A percentile compares a stretch with the other conserved stretches of the same genome.
Evolutionary conservation across 2,329 filamentous ascomycete genomes (phyloP).

Genomic region (Incumbomyces lentus): DNA sequence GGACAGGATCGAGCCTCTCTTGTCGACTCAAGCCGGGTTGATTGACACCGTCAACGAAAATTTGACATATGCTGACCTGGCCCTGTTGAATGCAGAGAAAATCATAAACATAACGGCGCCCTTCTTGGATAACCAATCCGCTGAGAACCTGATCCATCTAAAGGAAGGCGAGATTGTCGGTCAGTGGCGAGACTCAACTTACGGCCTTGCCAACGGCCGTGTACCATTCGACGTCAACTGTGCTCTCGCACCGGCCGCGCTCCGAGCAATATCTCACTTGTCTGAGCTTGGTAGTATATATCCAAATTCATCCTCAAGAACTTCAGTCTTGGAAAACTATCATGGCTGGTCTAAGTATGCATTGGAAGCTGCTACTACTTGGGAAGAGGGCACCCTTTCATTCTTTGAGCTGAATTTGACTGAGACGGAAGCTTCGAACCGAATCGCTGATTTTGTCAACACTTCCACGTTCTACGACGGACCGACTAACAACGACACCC

Average conservation of each 20-base stretch:
- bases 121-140: slow-evolving; percentile 43
- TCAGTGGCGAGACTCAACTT: slow-evolving; percentile 53
- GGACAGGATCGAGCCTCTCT: slow-evolving; percentile 27
- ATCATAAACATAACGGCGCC: slow-evolving; percentile 47
- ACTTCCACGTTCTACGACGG: slow-evolving; percentile 34
- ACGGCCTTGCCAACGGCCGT: slow-evolving; percentile 50
- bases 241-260: slow-evolving; percentile 50
- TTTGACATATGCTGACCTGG: slow-evolving; percentile 44
- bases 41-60: slow-evolving; percentile 43
- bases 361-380: slow-evolving; percentile 38
- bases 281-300: slow-evolving; percentile 41
- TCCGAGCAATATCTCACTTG: slow-evolving; percentile 47
- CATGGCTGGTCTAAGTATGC: slow-evolving; percentile 9
- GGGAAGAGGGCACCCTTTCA: slow-evolving; percentile 50
- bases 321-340: slow-evolving; percentile 32
- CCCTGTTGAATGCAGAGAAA: slow-evolving; percentile 44
- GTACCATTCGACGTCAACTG: slow-evolving; percentile 59
- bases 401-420: slow-evolving; percentile 47
- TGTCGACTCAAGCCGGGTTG: slow-evolving; percentile 35
- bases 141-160: slow-evolving; percentile 48
- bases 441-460: slow-evolving; percentile 41
- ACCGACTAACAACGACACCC: slow-evolving; percentile 34
- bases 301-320: slow-evolving; percentile 28
- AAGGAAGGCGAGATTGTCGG: slow-evolving; percentile 46
- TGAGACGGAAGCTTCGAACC: slow-evolving; percentile 32